phyloP scores from a whole-genome alignment of 2,329 filamentous ascomycete genomes.

The Onygena corvina region DNA sequence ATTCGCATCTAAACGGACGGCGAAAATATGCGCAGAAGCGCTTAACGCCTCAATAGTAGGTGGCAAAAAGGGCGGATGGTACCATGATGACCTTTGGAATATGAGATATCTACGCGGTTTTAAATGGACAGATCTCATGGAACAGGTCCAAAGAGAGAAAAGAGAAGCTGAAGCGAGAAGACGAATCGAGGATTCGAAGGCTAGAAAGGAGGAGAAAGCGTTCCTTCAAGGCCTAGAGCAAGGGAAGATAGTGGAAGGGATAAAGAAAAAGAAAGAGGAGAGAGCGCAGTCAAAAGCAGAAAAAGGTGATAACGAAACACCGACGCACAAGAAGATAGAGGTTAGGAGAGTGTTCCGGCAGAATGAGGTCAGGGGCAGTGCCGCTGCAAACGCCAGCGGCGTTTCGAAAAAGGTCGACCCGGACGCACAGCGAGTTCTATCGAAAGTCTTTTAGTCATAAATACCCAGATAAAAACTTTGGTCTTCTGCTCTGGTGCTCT shows the following conservation, averaged over 20 bases:
- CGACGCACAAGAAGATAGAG: slow-evolving; percentile 14
- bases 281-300: slow-evolving; percentile 25
- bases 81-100: slow-evolving; percentile 37
- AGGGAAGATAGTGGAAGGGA: slow-evolving; percentile 33
- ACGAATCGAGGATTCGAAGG: slow-evolving; percentile 33
- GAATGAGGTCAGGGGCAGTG: slow-evolving; percentile 26
- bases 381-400: slow-evolving; percentile 7
- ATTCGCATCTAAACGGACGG: slow-evolving; percentile 35
- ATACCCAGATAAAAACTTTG: background rate
- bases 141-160: slow-evolving; percentile 34
- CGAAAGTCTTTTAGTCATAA: slow-evolving; percentile 33
- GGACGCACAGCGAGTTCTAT: slow-evolving; percentile 34
- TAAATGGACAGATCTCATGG: slow-evolving; percentile 36
- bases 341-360: slow-evolving; percentile 32
- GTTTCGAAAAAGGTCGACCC: slow-evolving; percentile 21
- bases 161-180: slow-evolving; percentile 31
- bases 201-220: slow-evolving; percentile 34
- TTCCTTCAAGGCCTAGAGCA: slow-evolving; percentile 34
- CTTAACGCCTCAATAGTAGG: slow-evolving; percentile 35
- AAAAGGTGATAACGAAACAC: slow-evolving; percentile 12
- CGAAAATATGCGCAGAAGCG: slow-evolving; percentile 36
- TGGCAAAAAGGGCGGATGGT: slow-evolving; percentile 35
- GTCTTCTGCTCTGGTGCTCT: background rate
- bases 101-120: slow-evolving; percentile 36
- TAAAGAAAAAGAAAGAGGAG: slow-evolving; percentile 34